Base-by-base conservation (phyloP, 225 moss, liverwort and hornwort genomes). In the Pseudisothecium myosuroides region DNA sequence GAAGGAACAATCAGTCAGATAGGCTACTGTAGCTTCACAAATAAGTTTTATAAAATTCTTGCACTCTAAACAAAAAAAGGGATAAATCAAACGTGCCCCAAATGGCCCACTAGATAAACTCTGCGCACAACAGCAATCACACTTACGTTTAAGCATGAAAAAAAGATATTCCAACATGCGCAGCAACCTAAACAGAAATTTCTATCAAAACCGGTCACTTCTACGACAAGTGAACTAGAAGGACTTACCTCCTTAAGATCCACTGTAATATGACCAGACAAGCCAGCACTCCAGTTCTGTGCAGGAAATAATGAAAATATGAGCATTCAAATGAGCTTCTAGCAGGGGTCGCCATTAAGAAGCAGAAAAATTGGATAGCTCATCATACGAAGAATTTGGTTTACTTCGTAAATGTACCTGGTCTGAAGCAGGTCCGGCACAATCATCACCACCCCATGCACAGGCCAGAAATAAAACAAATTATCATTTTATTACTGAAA, bases 261-360 rank as follows among this genome's bases (percentile, higher is more conserved):
- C 89, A 97, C 92, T 47, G 97, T 94, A 52, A 97, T 95, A 86
- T 97, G 97, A 85, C 97, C 97, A 87, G 95, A 94, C 64, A 97
- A 92, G 82, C 96, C 96, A 87, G 94, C 93, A 92, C 95, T 95
- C 93, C 95, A 96, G 39, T 94, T 93, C 97, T 97, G 97, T 81
- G 62, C 82, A 83, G 39, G 52, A 89, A 90, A 81, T 75, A 67
- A 86, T n/a, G 37, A 90, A 83, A 73, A 47, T 43, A 65, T 88
- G 29, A 90, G 52, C 77, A 88, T 76, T 86, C 22, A 34, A 58
- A 82, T 63, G 36, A 85, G 74, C 23, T 87, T 84, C 52, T 66
- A 80, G 63, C 50, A 67, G 20, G 28, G 72, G 16, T 50, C 50
- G 66, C 58, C 61, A 43, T 15, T 36, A 27, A 85, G 64, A 77